Evolutionary conservation across 2,329 filamentous ascomycete genomes (phyloP).

Genomic region (Aspergillus latus): DNA sequence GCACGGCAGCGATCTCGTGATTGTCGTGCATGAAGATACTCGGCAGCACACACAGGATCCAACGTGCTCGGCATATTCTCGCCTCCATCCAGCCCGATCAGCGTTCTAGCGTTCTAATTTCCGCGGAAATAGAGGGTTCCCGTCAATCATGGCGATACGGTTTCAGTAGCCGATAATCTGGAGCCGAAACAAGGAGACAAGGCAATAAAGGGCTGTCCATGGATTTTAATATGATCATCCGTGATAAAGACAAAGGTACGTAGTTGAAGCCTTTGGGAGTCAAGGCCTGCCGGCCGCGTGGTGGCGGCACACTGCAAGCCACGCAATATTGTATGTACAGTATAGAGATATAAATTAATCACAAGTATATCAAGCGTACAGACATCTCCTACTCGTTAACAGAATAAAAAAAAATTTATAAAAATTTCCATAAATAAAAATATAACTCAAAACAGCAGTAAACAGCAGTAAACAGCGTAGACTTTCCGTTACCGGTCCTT

Average conservation of each 20-base stretch:
- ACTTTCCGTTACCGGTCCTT: not conserved
- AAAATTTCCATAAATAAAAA: no score
- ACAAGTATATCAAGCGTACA: no score
- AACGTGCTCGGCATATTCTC: not conserved
- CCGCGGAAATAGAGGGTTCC: not conserved
- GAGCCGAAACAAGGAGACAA: not conserved
- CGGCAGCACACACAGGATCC: not conserved
- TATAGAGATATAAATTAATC: not conserved
- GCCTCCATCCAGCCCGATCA: not conserved
- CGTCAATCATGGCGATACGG: not conserved
- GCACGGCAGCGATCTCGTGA: not conserved
- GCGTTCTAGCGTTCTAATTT: no score
- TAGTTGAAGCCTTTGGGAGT: no score
- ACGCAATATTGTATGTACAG: not conserved
- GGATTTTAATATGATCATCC: no score
- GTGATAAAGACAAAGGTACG: no score
- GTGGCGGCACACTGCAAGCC: not conserved
- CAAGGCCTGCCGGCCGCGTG: not conserved
- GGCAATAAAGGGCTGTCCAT: no score
- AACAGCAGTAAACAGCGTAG: not conserved
- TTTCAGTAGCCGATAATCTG: not conserved
- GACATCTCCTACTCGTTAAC: not conserved
- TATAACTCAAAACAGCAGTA: no score
- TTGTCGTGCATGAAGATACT: not conserved
- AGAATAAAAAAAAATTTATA: no score